phyloP scores from a whole-genome alignment of 768 basidiomycete species.

The Lactarius psammicola region DNA sequence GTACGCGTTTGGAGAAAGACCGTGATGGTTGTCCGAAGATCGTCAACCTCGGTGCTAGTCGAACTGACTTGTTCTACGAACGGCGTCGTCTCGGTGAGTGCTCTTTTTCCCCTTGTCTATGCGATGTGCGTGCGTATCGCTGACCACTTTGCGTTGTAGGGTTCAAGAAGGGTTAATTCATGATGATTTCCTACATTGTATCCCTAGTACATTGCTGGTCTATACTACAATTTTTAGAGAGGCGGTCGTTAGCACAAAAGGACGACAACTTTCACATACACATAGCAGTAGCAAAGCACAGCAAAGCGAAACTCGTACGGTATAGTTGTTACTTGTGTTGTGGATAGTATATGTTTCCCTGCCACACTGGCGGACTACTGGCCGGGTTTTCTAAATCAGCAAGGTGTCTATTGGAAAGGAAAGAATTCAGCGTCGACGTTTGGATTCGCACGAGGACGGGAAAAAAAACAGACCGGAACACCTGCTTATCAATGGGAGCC shows the following conservation, averaged over 20 bases:
- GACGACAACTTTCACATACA: not conserved
- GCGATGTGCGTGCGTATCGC: constrained; percentile 2
- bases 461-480: constrained; percentile 53
- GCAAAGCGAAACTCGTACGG: not conserved
- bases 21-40: constrained; percentile 98
- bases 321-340: not conserved
- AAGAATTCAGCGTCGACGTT: not conserved
- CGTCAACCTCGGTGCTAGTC: constrained; percentile 91
- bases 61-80: constrained; percentile 92
- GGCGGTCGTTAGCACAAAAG: not conserved
- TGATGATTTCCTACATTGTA: not conserved
- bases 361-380: constrained; percentile 13
- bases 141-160: constrained; percentile 40
- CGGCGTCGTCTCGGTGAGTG: constrained; percentile 77
- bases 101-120: constrained; percentile 4
- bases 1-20: constrained; percentile 94
- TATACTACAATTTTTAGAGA: not conserved
- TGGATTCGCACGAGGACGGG: constrained; percentile 4
- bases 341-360: constrained; percentile 13
- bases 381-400: constrained; percentile 1
- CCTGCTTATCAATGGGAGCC: constrained; percentile 73
- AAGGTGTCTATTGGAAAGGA: constrained; percentile 5
- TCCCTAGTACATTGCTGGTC: constrained; percentile 7
- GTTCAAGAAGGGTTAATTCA: constrained; percentile 60
- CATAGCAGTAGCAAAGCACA: not conserved